These are phyloP conservation scores for Suillus bovinus DNA, from an alignment of 768 basidiomycete genomes.

Conservation along the genomic window DNA sequence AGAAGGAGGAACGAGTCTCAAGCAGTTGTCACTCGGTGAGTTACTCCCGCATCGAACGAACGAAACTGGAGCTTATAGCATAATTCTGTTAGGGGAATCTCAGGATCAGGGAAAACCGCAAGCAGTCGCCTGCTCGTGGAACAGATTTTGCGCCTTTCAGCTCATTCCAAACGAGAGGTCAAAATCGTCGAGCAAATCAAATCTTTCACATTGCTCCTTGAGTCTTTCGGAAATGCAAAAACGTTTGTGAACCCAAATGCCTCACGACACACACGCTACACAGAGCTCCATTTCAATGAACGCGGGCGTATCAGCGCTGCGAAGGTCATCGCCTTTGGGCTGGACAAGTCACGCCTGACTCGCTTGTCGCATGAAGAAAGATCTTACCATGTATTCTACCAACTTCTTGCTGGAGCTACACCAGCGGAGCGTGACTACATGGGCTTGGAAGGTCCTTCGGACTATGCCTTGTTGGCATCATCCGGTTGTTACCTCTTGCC, in stretches of 20 bases:
- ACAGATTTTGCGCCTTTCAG: slow-evolving; percentile 60
- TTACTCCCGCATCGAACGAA: slow-evolving; percentile 16
- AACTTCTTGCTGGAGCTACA: slow-evolving; percentile 59
- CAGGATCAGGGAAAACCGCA: slow-evolving; percentile 62
- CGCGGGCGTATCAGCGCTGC: slow-evolving; percentile 56
- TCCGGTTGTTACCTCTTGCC: slow-evolving; percentile 67
- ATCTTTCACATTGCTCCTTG: slow-evolving; percentile 54
- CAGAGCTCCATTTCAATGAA: slow-evolving; percentile 62
- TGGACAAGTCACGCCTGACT: slow-evolving; percentile 61
- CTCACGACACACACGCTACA: slow-evolving; percentile 58
- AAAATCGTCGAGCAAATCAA: slow-evolving; percentile 56
- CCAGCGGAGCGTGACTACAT: slow-evolving; percentile 54
- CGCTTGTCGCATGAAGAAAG: slow-evolving; percentile 59
- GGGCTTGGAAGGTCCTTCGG: slow-evolving; percentile 56
- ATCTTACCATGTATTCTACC: slow-evolving; percentile 68
- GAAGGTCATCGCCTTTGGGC: slow-evolving; percentile 58
- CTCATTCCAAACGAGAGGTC: slow-evolving; percentile 55
- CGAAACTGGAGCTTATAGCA: slow-evolving; percentile 8
- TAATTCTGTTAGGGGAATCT: slow-evolving; percentile 50
- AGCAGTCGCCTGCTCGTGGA: slow-evolving; percentile 52
- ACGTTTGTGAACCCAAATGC: slow-evolving; percentile 63
- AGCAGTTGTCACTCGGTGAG: slow-evolving; percentile 57
- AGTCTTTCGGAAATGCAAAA: slow-evolving; percentile 69
- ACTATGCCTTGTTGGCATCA: slow-evolving; percentile 57
- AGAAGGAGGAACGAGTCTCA: slow-evolving; percentile 54